Evolutionary conservation across 306 rosid genomes (phyloP), one percentile per base, ranked within the genome.

Genomic region (Canavalia gladiata): DNA sequence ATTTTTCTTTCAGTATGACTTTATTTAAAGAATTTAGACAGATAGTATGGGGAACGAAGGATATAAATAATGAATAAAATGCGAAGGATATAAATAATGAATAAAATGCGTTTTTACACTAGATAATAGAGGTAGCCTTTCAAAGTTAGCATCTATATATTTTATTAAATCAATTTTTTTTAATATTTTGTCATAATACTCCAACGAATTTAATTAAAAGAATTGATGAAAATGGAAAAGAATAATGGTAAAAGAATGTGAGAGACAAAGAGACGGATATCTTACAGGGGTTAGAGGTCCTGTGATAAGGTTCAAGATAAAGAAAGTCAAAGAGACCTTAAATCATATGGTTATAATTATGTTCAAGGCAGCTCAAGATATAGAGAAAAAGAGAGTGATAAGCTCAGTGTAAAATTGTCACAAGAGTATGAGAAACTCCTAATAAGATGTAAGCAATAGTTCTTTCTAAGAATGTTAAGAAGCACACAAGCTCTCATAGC

Each of bases 131-230:
- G 55, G n/a, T 43, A 18, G 0, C 8, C 73, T 37, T 45, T 68
- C 55, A 45, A 68, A 68, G 55, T 68, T 68, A 55, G 55, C n/a
- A 43, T 68, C 55, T 25, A 68, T 45, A 2, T 68, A 68, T 68
- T 9, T 68, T 1, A 68, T 68, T 25, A 68, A 68, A 68, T 68
- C 55, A 45, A 68, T 68, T 68, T 68, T 55, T 43, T 39, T 55
- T 1, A 68, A 28, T 8, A 67, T 54, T 37, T 43, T 67, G 37
- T 37, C 37, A 67, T 67, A 42, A 37, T 67, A 54, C 54, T 67
- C 72, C 72, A 67, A 67, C 0, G 72, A 67, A 0, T 54, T 52
- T 5, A 67, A 52, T 54, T 67, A 43, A 11, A 33, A 33, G 25
- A 18, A 18, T 18, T 18, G 25, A 18, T 18, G 25, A 18, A 18